A percentile compares a stretch with the other conserved stretches of the same genome.
Conservation (phyloP, 805 yeast genomes). For the Wickerhamomyces mucosus region DNA sequence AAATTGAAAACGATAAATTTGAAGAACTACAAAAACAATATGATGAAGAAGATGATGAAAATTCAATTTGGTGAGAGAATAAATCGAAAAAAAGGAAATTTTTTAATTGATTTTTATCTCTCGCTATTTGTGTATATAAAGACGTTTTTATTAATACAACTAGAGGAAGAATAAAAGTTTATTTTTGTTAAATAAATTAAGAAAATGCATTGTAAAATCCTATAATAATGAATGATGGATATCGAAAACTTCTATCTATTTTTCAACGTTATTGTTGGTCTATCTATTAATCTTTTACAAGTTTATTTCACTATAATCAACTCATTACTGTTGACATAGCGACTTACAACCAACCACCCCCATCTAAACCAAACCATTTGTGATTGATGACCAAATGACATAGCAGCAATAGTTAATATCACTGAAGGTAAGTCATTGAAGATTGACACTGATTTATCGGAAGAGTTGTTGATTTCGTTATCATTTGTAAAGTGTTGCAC, state of each 20-base stretch:
- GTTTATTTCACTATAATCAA: constrained; percentile 24
- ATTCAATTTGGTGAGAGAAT: constrained; percentile 19
- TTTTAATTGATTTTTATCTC: too few species aligned
- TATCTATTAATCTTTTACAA: too few species aligned
- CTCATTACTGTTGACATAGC: constrained; percentile 73
- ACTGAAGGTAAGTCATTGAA: constrained; percentile 23
- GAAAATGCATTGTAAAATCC: too few species aligned
- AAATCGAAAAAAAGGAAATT: too few species aligned
- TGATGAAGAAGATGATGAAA: constrained; percentile 24
- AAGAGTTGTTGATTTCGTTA: not conserved
- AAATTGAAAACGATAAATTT: constrained; percentile 9
- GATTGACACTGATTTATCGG: constrained; percentile 22
- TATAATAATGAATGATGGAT: too few species aligned
- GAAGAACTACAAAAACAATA: constrained; percentile 18
- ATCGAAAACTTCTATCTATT: too few species aligned
- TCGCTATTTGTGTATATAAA: too few species aligned
- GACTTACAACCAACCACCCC: constrained; percentile 72
- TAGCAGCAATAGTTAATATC: constrained; percentile 45
- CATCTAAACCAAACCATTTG: constrained; percentile 96
- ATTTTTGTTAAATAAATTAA: too few species aligned
- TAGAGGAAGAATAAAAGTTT: constrained; percentile 4
- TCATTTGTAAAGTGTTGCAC: not conserved
- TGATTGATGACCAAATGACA: constrained; percentile 74
- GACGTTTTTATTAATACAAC: not conserved
- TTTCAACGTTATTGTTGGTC: too few species aligned